Evolutionary conservation across 129 eudicot species (phyloP).

Genomic region (Tagetes patula): DNA sequence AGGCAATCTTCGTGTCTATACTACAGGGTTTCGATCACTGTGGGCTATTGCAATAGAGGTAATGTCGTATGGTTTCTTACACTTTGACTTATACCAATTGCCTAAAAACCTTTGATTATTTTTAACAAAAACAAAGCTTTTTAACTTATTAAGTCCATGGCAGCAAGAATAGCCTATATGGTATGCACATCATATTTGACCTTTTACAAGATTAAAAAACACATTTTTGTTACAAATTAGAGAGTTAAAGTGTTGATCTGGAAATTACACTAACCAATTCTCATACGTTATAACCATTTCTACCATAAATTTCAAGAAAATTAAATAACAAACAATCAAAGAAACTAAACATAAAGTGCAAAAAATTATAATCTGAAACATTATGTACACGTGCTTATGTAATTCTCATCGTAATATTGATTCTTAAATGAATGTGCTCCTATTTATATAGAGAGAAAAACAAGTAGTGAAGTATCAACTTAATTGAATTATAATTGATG

Average conservation of each 20-base stretch:
- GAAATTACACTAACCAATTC: constrained; percentile 54
- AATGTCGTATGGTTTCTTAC: no score
- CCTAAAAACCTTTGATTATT: neutral
- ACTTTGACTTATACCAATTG: no score
- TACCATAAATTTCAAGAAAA: neutral
- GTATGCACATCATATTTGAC: neutral
- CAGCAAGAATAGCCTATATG: neutral
- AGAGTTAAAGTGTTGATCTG: no score
- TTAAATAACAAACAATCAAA: neutral
- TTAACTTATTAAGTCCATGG: neutral
- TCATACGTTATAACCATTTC: constrained; percentile 43
- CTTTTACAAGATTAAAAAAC: no score
- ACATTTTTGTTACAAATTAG: no score
- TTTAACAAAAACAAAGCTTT: neutral
- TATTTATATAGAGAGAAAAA: no score
- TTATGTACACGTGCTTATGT: neutral
- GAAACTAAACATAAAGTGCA: neutral
- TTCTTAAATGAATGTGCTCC: neutral
- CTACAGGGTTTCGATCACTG: no score
- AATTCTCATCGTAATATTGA: neutral
- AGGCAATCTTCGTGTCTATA: no score
- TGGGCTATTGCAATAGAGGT: no score
- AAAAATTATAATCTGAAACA: neutral
- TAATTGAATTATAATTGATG: constrained; percentile 85
- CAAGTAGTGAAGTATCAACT: neutral